These are phyloP conservation scores for Metroxylon sagu DNA, from an alignment of 176 grass and related monocot species.

Conservation along the genomic window DNA sequence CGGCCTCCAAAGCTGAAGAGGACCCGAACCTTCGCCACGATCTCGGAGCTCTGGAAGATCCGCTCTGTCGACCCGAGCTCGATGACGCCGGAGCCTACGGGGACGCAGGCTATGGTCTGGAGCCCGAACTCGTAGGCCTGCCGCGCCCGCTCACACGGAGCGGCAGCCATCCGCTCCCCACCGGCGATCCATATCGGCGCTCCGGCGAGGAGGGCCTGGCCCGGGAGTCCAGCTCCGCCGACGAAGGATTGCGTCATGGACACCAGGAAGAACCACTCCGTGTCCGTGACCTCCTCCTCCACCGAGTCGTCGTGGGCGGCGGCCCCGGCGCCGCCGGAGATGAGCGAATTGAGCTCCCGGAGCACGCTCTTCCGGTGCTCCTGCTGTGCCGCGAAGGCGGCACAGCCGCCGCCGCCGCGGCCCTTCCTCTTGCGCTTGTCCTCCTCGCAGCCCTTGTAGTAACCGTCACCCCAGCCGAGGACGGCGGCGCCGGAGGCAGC, in stretches of 20 bases:
- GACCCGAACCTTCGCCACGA: neutral
- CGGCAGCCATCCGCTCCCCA: neutral
- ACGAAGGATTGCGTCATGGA: slow-evolving; percentile 8
- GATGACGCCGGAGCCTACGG: neutral
- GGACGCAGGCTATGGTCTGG: slow-evolving; percentile 9
- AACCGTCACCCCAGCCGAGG: slow-evolving; percentile 9
- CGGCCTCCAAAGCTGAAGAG: neutral
- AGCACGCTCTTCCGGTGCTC: slow-evolving; percentile 8
- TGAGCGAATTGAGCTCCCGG: neutral
- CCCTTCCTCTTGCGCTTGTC: neutral
- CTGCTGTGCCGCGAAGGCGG: neutral
- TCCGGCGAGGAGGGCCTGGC: slow-evolving; percentile 5
- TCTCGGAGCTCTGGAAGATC: slow-evolving; percentile 2
- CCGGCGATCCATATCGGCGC: neutral
- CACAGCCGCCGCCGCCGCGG: too few species aligned
- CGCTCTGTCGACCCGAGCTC: slow-evolving; percentile 7
- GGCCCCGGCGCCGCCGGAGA: neutral
- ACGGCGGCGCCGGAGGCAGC: too few species aligned
- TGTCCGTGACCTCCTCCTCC: slow-evolving; percentile 4
- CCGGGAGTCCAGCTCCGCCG: neutral
- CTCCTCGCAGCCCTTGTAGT: neutral
- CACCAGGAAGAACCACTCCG: slow-evolving; percentile 16
- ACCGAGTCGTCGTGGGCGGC: neutral
- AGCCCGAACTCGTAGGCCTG: neutral
- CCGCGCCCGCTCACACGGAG: slow-evolving; percentile 2